Evolutionary conservation across 179 eudicot species (phyloP).

Genomic region (Camellia oleifera): DNA sequence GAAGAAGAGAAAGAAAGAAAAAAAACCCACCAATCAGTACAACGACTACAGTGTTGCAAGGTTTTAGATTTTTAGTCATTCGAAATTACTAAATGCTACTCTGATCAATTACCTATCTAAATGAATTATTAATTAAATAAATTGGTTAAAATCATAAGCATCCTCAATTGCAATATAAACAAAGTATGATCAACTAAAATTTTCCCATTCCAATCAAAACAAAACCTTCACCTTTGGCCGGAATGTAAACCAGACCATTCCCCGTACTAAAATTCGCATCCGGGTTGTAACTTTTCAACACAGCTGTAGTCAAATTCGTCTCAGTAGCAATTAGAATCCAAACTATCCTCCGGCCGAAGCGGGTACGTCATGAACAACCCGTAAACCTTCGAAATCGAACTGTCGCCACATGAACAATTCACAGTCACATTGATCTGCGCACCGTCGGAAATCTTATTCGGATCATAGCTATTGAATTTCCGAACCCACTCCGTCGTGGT

Average conservation of each 20-base stretch:
- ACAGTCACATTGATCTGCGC: slow-evolving; percentile 40
- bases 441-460: slow-evolving; percentile 21
- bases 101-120: no score
- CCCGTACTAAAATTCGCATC: slow-evolving; percentile 30
- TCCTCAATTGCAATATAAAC: not conserved
- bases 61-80: no score
- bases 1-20: no score
- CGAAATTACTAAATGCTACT: not conserved
- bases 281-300: slow-evolving; percentile 43
- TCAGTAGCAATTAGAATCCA: slow-evolving; percentile 25
- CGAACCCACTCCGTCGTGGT: slow-evolving; percentile 32
- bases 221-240: slow-evolving; percentile 40
- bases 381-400: slow-evolving; percentile 26
- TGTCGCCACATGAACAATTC: slow-evolving; percentile 50
- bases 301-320: slow-evolving; percentile 16
- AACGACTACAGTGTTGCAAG: no score
- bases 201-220: not conserved
- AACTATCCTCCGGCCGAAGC: slow-evolving; percentile 30
- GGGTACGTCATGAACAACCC: slow-evolving; percentile 60
- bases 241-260: slow-evolving; percentile 39
- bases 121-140: no score
- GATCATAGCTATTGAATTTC: slow-evolving; percentile 21
- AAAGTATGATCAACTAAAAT: not conserved
- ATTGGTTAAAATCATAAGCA: not conserved
- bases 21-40: not conserved